These are phyloP conservation scores for Vigna nakashimae DNA, from an alignment of 306 rosid species.

Conservation along the genomic window DNA sequence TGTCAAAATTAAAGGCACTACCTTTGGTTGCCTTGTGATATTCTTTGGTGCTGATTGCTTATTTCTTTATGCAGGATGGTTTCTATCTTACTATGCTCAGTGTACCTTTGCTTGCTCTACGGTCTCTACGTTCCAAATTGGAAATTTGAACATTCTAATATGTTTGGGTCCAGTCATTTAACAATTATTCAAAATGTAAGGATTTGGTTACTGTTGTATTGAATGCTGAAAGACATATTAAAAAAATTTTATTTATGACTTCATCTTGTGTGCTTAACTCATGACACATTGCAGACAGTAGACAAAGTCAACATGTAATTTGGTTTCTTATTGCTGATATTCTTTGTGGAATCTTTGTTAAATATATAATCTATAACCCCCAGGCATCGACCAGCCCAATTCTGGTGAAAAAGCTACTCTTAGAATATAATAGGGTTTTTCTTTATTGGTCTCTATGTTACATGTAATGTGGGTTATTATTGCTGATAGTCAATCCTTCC, in stretches of 20 bases:
- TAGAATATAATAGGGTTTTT: not conserved
- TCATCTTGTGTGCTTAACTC: constrained; percentile 16
- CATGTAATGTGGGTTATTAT: constrained; percentile 22
- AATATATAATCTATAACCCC: not conserved
- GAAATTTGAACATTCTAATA: constrained; percentile 48
- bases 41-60: constrained; percentile 42
- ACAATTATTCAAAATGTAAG: constrained; percentile 63
- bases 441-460: not conserved
- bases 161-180: constrained; percentile 42
- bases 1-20: constrained; percentile 16
- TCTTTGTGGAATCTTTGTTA: not conserved
- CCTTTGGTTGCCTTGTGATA: constrained; percentile 28
- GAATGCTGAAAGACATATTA: constrained; percentile 15
- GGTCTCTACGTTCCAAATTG: constrained; percentile 74
- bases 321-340: constrained; percentile 21
- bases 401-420: not conserved
- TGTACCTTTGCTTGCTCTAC: constrained; percentile 66
- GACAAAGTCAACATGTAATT: constrained; percentile 14
- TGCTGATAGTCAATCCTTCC: constrained; percentile 10
- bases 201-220: constrained; percentile 33
- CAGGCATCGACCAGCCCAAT: not conserved
- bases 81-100: constrained; percentile 62
- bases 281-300: constrained; percentile 4
- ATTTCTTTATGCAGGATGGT: constrained; percentile 62
- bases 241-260: constrained; percentile 11